phyloP scores from a whole-genome alignment of 768 basidiomycete species.

The Boletales sp. region DNA sequence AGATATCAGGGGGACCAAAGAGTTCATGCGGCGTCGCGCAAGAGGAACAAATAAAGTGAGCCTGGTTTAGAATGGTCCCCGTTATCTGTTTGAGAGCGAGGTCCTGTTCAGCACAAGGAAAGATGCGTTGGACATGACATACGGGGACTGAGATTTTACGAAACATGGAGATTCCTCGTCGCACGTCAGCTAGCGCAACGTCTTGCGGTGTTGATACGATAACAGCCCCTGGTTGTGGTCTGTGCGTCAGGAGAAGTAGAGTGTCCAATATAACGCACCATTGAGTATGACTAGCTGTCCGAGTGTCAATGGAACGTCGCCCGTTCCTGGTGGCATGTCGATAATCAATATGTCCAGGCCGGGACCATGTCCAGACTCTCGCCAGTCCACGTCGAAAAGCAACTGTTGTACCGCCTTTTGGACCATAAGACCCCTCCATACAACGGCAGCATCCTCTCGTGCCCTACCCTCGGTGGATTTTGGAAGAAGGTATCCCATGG shows the following conservation, averaged over 20 bases:
- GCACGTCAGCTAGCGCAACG: constrained; percentile 85
- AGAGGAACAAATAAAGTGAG: constrained; percentile 74
- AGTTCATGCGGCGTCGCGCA: constrained; percentile 63
- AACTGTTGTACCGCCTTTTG: constrained; percentile 97
- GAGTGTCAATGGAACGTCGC: constrained; percentile 90
- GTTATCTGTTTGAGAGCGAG: constrained; percentile 53
- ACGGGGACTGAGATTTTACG: constrained; percentile 86
- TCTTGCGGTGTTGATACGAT: constrained; percentile 97
- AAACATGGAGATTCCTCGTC: constrained; percentile 92
- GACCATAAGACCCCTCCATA: constrained; percentile 98
- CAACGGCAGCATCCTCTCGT: constrained; percentile 72
- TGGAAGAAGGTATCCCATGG: constrained; percentile 92
- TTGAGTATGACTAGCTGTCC: constrained; percentile 84
- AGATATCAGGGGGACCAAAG: constrained; percentile 67
- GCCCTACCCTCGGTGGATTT: constrained; percentile 42
- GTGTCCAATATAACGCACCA: constrained; percentile 46
- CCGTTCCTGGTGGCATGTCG: constrained; percentile 97
- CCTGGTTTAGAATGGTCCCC: constrained; percentile 85
- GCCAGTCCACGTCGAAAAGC: constrained; percentile 95
- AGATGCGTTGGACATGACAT: constrained; percentile 21
- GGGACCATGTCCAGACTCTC: constrained; percentile 29
- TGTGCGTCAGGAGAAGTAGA: neutral
- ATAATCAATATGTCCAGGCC: constrained; percentile 84
- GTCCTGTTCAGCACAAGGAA: neutral
- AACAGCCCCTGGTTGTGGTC: constrained; percentile 63